phyloP scores from a whole-genome alignment of 2,329 filamentous ascomycete species.

The Stemphylium vesicarium region DNA sequence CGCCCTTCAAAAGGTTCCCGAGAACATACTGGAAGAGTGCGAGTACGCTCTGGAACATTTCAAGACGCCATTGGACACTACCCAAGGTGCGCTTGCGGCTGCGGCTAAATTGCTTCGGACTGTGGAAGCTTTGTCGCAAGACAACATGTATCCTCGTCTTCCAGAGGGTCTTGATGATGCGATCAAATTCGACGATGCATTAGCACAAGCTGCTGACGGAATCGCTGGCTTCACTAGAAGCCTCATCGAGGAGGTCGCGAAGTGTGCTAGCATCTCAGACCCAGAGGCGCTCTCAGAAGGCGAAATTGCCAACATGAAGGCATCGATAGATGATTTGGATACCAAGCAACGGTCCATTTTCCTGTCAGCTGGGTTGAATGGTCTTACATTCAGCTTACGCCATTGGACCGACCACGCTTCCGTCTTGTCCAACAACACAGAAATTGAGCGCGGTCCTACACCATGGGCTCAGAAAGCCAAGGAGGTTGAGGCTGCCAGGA shows the following conservation, averaged over 20 bases:
- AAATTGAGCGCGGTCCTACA: slow-evolving; percentile 72
- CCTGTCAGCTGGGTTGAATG: slow-evolving; percentile 4
- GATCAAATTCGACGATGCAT: slow-evolving; percentile 24
- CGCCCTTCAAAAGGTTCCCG: slow-evolving; percentile 13
- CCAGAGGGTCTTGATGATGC: slow-evolving; percentile 29
- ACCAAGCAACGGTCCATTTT: slow-evolving; percentile 8
- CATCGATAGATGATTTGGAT: slow-evolving; percentile 13
- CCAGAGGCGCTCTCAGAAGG: slow-evolving; percentile 4
- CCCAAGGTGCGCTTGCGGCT: slow-evolving; percentile 23
- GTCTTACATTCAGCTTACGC: slow-evolving; percentile 4
- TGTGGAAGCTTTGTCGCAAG: slow-evolving; percentile 27
- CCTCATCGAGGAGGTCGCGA: slow-evolving; percentile 17
- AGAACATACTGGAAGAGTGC: slow-evolving; percentile 9
- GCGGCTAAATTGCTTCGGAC: slow-evolving; percentile 31
- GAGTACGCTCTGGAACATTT: slow-evolving; percentile 51
- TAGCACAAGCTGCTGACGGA: slow-evolving; percentile 22
- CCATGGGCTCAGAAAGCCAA: slow-evolving; percentile 86
- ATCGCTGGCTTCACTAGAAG: slow-evolving; percentile 22
- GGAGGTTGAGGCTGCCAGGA: slow-evolving; percentile 82
- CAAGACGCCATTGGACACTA: slow-evolving; percentile 18
- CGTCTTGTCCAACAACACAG: slow-evolving; percentile 53
- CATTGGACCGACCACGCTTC: slow-evolving; percentile 68
- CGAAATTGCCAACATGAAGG: slow-evolving; percentile 6
- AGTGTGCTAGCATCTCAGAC: slow-evolving; percentile 11
- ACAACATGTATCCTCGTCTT: slow-evolving; percentile 39